phyloP scores from a whole-genome alignment of 169 alveolate genomes.

The Perkinsus chesapeaki region DNA sequence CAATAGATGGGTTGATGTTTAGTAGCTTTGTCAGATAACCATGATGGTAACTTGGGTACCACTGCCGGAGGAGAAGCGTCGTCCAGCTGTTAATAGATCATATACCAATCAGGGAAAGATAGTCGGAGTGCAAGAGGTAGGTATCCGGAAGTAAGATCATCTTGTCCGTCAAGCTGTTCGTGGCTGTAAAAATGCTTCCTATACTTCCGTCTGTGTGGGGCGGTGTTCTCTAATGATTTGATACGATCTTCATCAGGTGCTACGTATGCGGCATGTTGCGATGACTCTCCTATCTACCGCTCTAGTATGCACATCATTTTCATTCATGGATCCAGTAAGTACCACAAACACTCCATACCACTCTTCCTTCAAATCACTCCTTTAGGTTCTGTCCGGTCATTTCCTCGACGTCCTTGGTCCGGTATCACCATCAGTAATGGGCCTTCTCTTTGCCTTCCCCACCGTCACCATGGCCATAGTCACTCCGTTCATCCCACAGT shows the following conservation, averaged over 20 bases:
- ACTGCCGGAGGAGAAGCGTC: background rate
- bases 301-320: background rate
- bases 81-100: no score
- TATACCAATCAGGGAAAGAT: background rate
- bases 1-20: background rate
- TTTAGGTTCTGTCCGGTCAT: background rate
- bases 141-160: background rate
- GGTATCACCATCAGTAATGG: background rate
- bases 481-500: background rate
- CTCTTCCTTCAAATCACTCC: no score
- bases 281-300: background rate
- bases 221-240: no score
- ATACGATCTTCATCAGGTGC: background rate
- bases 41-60: background rate
- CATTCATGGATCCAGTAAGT: background rate
- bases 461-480: background rate
- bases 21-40: background rate
- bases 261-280: background rate
- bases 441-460: background rate
- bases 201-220: no score
- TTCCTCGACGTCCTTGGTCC: background rate
- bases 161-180: no score
- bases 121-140: background rate
- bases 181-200: no score
- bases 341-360: no score